A percentile compares a stretch with the other conserved stretches of the same genome.
These are phyloP conservation scores for Globisporangium cederbergense DNA, from an alignment of 352 stramenopile genomes.

Conservation along the genomic window DNA sequence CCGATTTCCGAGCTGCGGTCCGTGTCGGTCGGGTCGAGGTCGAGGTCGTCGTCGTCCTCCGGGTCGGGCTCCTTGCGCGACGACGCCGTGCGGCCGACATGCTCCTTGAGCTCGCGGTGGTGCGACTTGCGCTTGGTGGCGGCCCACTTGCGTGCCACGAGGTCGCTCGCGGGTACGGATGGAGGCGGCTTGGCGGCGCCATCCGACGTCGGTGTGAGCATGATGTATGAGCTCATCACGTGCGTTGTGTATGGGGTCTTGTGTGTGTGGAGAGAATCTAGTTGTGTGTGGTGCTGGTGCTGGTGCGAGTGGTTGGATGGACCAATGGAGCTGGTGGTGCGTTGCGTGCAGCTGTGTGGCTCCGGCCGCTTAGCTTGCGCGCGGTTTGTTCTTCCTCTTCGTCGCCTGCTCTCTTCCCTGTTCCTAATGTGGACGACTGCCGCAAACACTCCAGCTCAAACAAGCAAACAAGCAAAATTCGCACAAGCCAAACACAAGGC, in stretches of 20 bases:
- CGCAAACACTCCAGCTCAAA: conserved; percentile 1
- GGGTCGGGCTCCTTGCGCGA: conserved; percentile 40
- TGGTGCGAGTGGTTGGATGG: not conserved
- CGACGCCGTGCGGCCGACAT: conserved; percentile 22
- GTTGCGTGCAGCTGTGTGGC: not conserved
- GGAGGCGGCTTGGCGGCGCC: conserved; percentile 16
- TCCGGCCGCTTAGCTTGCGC: not conserved
- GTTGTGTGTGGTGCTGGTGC: not conserved
- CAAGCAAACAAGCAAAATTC: not conserved
- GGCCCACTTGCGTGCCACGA: conserved; percentile 44
- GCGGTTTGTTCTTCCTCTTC: not conserved
- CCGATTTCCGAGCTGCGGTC: conserved; percentile 30
- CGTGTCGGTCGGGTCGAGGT: conserved; percentile 28
- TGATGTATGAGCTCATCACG: conserved; percentile 39
- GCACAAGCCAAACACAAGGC: not conserved
- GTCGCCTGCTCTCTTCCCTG: conserved; percentile 2
- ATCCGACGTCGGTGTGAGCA: conserved; percentile 41
- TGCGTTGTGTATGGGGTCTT: not conserved
- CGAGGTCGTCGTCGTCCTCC: conserved; percentile 22
- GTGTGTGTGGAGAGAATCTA: not conserved
- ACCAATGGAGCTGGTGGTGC: not conserved
- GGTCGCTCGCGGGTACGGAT: conserved; percentile 27
- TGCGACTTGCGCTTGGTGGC: conserved; percentile 26
- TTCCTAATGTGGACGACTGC: conserved; percentile 1
- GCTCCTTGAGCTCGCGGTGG: conserved; percentile 16